A percentile compares a stretch with the other conserved stretches of the same genome.
Evolutionary conservation across 1,284 basidiomycete genomes (phyloP).

Genomic region (Schizophyllum amplum): DNA sequence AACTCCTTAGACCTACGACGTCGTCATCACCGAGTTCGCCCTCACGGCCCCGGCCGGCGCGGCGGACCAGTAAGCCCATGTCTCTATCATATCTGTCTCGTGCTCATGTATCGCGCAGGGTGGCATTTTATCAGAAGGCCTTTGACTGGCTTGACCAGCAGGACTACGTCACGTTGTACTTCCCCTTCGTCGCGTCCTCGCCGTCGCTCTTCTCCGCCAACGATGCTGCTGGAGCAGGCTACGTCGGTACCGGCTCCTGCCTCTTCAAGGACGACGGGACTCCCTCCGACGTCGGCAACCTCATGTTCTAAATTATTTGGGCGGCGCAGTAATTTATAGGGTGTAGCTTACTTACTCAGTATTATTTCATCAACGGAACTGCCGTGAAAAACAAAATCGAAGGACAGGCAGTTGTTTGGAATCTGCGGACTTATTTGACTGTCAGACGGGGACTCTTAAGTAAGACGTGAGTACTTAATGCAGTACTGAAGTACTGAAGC

Average conservation of each 20-base stretch:
- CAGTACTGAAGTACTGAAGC: no score
- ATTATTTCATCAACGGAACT: no score
- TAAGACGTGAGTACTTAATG: no score
- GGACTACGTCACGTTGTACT: conserved; percentile 16
- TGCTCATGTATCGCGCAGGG: no score
- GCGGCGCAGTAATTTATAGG: no score
- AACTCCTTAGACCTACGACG: conserved; percentile 1
- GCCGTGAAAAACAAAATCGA: no score
- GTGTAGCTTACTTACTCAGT: no score
- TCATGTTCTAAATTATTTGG: conserved; percentile 12
- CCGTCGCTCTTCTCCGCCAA: conserved; percentile 13
- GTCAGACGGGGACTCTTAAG: no score
- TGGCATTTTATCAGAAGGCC: conserved; percentile 14
- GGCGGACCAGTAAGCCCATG: no score
- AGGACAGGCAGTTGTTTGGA: no score
- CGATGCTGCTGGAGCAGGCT: conserved; percentile 7
- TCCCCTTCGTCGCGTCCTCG: conserved; percentile 18
- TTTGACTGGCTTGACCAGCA: conserved; percentile 16
- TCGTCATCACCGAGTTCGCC: conserved; percentile 15
- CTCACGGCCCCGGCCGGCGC: conserved; percentile 11
- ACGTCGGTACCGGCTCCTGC: conserved; percentile 15
- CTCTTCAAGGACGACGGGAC: conserved; percentile 15
- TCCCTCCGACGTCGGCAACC: conserved; percentile 11
- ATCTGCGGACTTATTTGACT: no score
- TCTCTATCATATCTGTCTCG: no score